These are phyloP conservation scores for Imleria badia DNA, from an alignment of 768 basidiomycete species.

Conservation along the genomic window DNA sequence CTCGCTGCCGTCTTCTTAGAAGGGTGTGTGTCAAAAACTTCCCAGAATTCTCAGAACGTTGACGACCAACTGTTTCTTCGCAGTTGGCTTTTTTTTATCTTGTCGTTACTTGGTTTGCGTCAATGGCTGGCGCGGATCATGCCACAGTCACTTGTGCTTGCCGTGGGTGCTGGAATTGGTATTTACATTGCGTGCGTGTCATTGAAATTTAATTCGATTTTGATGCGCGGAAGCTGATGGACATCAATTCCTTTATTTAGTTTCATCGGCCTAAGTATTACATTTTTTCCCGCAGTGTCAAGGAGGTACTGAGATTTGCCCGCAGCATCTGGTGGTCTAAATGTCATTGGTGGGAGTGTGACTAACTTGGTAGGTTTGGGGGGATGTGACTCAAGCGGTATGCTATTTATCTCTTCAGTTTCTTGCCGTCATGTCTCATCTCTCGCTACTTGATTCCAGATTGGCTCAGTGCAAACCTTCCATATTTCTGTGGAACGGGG, in stretches of 20 bases:
- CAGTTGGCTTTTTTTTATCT: slow-evolving; percentile 79
- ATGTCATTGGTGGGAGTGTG: slow-evolving; percentile 72
- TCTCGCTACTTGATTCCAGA: slow-evolving; percentile 30
- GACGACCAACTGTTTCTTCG: background rate
- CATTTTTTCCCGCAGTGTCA: background rate
- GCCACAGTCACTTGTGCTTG: slow-evolving; percentile 82
- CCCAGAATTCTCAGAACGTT: background rate
- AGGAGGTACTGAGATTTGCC: slow-evolving; percentile 1
- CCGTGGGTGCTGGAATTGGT: slow-evolving; percentile 86
- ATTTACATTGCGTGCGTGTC: slow-evolving; percentile 75
- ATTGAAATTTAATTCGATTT: background rate
- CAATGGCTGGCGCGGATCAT: slow-evolving; percentile 90
- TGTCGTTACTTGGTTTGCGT: slow-evolving; percentile 80
- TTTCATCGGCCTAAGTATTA: slow-evolving; percentile 72
- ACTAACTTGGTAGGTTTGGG: slow-evolving; percentile 73
- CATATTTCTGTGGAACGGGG: slow-evolving; percentile 59
- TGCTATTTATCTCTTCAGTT: slow-evolving; percentile 1
- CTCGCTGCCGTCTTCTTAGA: slow-evolving; percentile 85
- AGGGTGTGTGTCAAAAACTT: slow-evolving; percentile 49
- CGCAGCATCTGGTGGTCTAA: slow-evolving; percentile 63
- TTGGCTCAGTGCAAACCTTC: slow-evolving; percentile 43
- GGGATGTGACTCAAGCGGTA: slow-evolving; percentile 61
- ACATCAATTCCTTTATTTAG: slow-evolving; percentile 33
- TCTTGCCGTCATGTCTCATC: slow-evolving; percentile 11
- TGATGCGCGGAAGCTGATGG: slow-evolving; percentile 6